Evolutionary conservation across 2,329 filamentous ascomycete species (phyloP).

Genomic region (Aspergillus ibericus): DNA sequence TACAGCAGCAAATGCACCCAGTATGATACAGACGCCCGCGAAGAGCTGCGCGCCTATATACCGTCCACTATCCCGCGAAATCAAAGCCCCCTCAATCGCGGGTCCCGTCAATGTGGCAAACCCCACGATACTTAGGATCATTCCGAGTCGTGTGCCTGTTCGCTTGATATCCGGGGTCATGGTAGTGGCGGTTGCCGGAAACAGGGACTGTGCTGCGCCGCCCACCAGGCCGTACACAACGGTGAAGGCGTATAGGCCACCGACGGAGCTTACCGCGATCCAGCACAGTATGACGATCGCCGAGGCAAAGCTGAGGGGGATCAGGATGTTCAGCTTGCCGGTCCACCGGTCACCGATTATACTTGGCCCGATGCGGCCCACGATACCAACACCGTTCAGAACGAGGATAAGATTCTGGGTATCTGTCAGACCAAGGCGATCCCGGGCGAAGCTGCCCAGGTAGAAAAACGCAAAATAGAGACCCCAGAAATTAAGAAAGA

Average conservation of each 20-base stretch:
- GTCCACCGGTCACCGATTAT: too few species aligned
- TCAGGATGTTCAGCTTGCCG: too few species aligned
- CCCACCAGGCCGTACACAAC: slow-evolving; percentile 44
- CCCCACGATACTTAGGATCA: slow-evolving; percentile 16
- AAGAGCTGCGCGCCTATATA: slow-evolving; percentile 16
- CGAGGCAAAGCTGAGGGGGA: slow-evolving; percentile 49
- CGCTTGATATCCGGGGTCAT: slow-evolving; percentile 14
- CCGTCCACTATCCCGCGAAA: slow-evolving; percentile 5
- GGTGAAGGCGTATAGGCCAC: slow-evolving; percentile 46
- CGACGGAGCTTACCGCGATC: slow-evolving; percentile 49
- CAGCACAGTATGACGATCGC: slow-evolving; percentile 57
- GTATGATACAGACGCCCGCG: not conserved
- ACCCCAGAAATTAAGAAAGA: slow-evolving; percentile 51
- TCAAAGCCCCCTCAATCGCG: slow-evolving; percentile 15
- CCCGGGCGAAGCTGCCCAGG: slow-evolving; percentile 54
- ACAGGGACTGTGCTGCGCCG: slow-evolving; percentile 14
- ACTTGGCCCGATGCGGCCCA: too few species aligned
- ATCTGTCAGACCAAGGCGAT: slow-evolving; percentile 47
- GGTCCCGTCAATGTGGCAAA: slow-evolving; percentile 17
- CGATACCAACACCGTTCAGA: too few species aligned
- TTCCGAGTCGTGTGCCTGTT: slow-evolving; percentile 13
- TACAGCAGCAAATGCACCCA: slow-evolving; percentile 3
- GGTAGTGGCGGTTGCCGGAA: slow-evolving; percentile 6
- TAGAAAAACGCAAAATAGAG: slow-evolving; percentile 63
- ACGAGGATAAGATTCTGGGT: too few species aligned